These are phyloP conservation scores for Tricholoma flavovirens DNA, from an alignment of 768 basidiomycete species.

Conservation along the genomic window DNA sequence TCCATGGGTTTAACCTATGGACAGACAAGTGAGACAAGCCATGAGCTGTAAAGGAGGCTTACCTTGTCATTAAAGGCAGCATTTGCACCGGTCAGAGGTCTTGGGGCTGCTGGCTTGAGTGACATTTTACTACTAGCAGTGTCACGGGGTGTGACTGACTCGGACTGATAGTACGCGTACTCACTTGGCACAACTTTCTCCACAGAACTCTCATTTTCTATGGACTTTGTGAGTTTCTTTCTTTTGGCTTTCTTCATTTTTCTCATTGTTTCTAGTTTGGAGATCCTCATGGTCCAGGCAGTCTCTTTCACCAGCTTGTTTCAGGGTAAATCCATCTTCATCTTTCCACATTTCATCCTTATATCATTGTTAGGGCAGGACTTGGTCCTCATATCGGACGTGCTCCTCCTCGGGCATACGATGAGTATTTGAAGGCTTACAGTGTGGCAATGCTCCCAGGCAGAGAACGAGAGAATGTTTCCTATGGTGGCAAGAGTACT, in stretches of 20 bases:
- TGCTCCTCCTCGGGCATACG: slow-evolving; percentile 69
- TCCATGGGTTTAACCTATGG: slow-evolving; percentile 95
- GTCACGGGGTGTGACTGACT: slow-evolving; percentile 14
- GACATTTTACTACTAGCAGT: slow-evolving; percentile 26
- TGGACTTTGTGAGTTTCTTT: slow-evolving; percentile 39
- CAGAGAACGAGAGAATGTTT: slow-evolving; percentile 81
- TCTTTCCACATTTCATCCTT: not conserved
- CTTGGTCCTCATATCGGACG: slow-evolving; percentile 42
- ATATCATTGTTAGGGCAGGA: slow-evolving; percentile 37
- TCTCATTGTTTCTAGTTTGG: slow-evolving; percentile 29
- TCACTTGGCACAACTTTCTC: not conserved
- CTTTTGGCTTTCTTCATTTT: not conserved
- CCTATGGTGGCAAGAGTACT: slow-evolving; percentile 95
- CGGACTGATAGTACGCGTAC: no score
- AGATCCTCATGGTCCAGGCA: slow-evolving; percentile 48
- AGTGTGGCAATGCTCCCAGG: slow-evolving; percentile 92
- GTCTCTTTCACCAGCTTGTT: slow-evolving; percentile 60
- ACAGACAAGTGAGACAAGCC: not conserved
- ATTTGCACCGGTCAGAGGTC: slow-evolving; percentile 53
- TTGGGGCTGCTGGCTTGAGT: slow-evolving; percentile 35
- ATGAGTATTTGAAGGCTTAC: slow-evolving; percentile 92
- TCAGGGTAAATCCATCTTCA: slow-evolving; percentile 33
- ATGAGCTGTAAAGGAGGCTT: not conserved
- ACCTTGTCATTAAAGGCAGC: slow-evolving; percentile 87
- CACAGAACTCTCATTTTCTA: slow-evolving; percentile 15